A percentile compares a stretch with the other conserved stretches of the same genome.
phyloP scores from a whole-genome alignment of 805 yeast genomes.

The Spathaspora gorwiae region DNA sequence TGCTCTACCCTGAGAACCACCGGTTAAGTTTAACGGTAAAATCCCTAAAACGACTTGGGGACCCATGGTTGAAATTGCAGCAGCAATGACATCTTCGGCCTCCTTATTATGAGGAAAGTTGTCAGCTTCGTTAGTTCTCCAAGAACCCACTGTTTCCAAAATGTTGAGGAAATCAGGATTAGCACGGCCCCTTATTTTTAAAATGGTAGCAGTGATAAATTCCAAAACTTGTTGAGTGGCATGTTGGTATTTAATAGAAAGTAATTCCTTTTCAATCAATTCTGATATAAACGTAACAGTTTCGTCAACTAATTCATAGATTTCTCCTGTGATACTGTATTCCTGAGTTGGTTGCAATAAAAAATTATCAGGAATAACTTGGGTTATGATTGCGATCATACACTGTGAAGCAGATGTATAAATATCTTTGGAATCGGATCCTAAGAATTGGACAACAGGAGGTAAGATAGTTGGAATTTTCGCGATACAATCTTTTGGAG shows the following conservation, averaged over 20 bases:
- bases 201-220: slow-evolving; percentile 57
- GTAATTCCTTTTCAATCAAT: slow-evolving; percentile 48
- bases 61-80: slow-evolving; percentile 77
- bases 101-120: slow-evolving; percentile 66
- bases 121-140: slow-evolving; percentile 76
- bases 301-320: slow-evolving; percentile 54
- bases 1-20: slow-evolving; percentile 77
- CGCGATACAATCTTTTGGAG: slow-evolving; percentile 43
- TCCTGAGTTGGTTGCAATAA: slow-evolving; percentile 48
- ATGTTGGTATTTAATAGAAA: slow-evolving; percentile 69
- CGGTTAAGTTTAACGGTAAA: slow-evolving; percentile 75
- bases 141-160: slow-evolving; percentile 70
- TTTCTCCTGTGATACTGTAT: slow-evolving; percentile 41
- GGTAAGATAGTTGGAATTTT: slow-evolving; percentile 48
- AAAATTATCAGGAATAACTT: slow-evolving; percentile 57
- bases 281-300: slow-evolving; percentile 49
- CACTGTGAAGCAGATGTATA: slow-evolving; percentile 81
- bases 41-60: slow-evolving; percentile 74
- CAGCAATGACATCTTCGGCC: slow-evolving; percentile 75
- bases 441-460: slow-evolving; percentile 58
- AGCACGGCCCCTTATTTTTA: slow-evolving; percentile 58
- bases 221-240: slow-evolving; percentile 74
- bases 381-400: slow-evolving; percentile 68
- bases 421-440: slow-evolving; percentile 61
- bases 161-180: slow-evolving; percentile 68